Conservation (phyloP, 163 green algal species). For the Trebouxia gelatinosa region DNA sequence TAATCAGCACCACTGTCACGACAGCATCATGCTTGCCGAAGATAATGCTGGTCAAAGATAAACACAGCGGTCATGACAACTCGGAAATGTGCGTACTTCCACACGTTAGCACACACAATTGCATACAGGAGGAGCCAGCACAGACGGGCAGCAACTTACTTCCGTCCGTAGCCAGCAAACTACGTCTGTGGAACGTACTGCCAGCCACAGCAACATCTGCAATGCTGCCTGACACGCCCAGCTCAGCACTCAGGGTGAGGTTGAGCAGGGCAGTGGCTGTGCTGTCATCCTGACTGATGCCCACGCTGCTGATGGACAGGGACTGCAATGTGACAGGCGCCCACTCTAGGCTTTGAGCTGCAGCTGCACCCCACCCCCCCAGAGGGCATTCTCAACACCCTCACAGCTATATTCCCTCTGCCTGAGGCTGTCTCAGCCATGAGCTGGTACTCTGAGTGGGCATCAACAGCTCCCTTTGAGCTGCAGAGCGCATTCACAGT, state of each 20-base stretch:
- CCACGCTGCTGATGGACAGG: neutral
- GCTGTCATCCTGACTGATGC: neutral
- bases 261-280: neutral
- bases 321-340: neutral
- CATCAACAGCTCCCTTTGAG: neutral
- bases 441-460: neutral
- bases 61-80: neutral
- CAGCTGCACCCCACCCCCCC: neutral
- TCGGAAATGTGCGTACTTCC: neutral
- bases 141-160: too few species aligned
- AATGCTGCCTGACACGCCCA: conserved; percentile 16
- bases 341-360: conserved; percentile 5
- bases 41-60: too few species aligned
- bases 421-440: neutral
- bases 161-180: neutral
- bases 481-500: neutral
- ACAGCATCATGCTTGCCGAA: too few species aligned
- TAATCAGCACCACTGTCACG: too few species aligned
- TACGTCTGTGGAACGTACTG: neutral
- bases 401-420: neutral
- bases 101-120: too few species aligned
- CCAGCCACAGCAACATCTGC: neutral
- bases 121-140: too few species aligned
- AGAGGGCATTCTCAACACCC: neutral
- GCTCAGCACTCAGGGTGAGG: neutral